Base-by-base conservation (phyloP, 768 basidiomycete species). In the Boletus rufocinnamomeus region DNA sequence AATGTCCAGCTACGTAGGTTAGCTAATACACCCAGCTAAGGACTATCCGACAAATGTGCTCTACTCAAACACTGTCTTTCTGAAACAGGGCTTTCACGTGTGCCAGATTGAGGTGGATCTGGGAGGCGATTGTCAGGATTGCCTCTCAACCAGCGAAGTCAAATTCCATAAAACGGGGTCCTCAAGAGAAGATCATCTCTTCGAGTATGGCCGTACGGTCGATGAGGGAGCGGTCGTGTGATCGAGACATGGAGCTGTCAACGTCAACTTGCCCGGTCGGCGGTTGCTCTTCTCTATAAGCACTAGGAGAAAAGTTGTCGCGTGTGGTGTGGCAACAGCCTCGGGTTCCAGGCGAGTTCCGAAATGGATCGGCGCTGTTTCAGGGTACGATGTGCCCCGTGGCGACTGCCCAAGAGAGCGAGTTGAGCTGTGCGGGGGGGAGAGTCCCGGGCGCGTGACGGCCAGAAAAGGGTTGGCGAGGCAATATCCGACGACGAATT, bases 301-400 rank as follows among this genome's bases (percentile, higher is more conserved):
- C 28, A 21, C 45, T 46, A 19, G 28, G 17, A 16, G 46, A 41
- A 19, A 10, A 4, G 38, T 8, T 40, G 38, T 40, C 38, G 38
- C 19, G 9, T 6, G 17, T 17, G 37, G 8, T 30, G 30, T 30
- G 30, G 30, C 30, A 27, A 27, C 27, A 5, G 27, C 2, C 27
- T 2, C 2, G 30, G 6, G 30, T n/a, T n/a, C n/a, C n/a, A 9
- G 11, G 34, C 0, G 34, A 41, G 40, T 41, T 41, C 40, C 40
- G 40, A 41, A 11, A 41, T 10, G n/a, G 40, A 41, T 41, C 41
- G 28, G 54, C 43, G 45, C 32, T 43, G 59, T 60, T 60, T 60
- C 59, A 47, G 45, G 27, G 41, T 10, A 2, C 13, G 32, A 32
- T 32, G 32, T 13, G 11, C 32, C 0, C 13, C 32, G 32, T 34